Base-by-base conservation (phyloP, 106 monocot genomes). In the Alisma plantagoaquatica region DNA sequence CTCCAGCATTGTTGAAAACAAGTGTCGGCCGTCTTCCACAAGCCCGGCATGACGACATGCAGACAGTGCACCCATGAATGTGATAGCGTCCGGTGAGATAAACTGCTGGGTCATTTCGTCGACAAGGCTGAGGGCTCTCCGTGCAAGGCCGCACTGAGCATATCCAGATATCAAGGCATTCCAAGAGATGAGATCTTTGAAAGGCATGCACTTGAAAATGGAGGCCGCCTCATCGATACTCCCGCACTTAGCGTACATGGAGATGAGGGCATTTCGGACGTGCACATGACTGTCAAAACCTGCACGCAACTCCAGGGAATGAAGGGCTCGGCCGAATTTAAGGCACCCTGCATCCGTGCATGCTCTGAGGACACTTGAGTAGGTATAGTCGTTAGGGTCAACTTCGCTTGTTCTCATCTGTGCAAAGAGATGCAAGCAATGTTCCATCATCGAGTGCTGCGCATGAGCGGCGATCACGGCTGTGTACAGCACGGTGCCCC, bases 181-280 rank as follows among this genome's bases (percentile, higher is more conserved):
- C 69, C 69, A 70, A 5, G 54, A 61, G 3, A 61, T 19, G 3
- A 61, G 5, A n/a, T 54, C 57, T 32, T 33, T 70, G 23, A 24
- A 0, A 0, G 3, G 4, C 60, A 61, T 61, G 16, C 47, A 17
- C 22, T 25, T 18, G 21, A 70, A 70, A 19, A 70, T 15, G 27
- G 32, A 14, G 8, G 18, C 25, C 2, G 61, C 60, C 10, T 47
- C 54, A 4, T 33, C 33, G 45, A 70, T 45, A 14, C 23, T 28
- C 23, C 69, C 69, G 24, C 69, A 70, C 22, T 70, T 61, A 0
- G 61, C 45, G 20, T 61, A 61, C 60, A 61, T 70, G 50, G 43
- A 44, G 24, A 70, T 28, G 20, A 61, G 14, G 11, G 61, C 22
- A 33, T 61, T 61, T 4, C 46, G 41, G 14, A 48, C 69, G 11